A percentile compares a stretch with the other conserved stretches of the same genome.
phyloP scores from a whole-genome alignment of 2,329 filamentous ascomycete genomes.

The Chrysoporthe puriensis region DNA sequence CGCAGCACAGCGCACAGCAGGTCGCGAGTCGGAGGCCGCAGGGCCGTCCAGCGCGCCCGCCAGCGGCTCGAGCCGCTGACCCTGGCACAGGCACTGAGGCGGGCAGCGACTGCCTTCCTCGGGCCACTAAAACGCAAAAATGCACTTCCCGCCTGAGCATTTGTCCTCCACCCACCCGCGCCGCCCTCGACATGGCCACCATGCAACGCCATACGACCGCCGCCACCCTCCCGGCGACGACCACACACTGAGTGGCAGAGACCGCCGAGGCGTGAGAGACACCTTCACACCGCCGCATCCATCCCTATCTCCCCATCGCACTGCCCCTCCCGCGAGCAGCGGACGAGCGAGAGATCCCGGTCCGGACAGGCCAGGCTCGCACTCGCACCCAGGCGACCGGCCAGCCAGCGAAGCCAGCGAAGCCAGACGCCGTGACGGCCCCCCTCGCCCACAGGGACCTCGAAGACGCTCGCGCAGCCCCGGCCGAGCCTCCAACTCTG shows the following conservation, averaged over 20 bases:
- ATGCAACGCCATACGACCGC: conserved; percentile 47
- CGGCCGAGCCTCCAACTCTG: conserved; percentile 37
- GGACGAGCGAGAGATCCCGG: conserved; percentile 26
- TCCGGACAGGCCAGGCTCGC: conserved; percentile 22
- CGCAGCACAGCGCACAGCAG: neutral
- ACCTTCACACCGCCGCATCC: conserved; percentile 32
- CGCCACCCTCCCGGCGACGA: conserved; percentile 39
- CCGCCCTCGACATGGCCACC: conserved; percentile 39
- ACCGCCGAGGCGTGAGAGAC: conserved; percentile 40
- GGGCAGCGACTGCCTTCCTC: conserved; percentile 20
- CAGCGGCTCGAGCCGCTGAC: conserved; percentile 25
- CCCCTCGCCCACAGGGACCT: conserved; percentile 33
- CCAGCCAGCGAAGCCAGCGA: conserved; percentile 29
- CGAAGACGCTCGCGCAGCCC: conserved; percentile 38
- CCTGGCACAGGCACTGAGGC: conserved; percentile 19
- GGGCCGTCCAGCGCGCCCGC: conserved; percentile 25
- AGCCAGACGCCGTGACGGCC: conserved; percentile 29
- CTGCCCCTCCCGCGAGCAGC: conserved; percentile 35
- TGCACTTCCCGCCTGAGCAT: conserved; percentile 34
- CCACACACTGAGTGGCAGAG: conserved; percentile 41
- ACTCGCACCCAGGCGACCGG: conserved; percentile 30
- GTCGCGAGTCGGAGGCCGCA: neutral
- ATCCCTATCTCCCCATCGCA: conserved; percentile 36
- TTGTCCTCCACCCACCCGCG: conserved; percentile 30
- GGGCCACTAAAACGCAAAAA: conserved; percentile 37